Conservation (phyloP, 257 asterid genomes). For the Phtheirospermum japonicum region DNA sequence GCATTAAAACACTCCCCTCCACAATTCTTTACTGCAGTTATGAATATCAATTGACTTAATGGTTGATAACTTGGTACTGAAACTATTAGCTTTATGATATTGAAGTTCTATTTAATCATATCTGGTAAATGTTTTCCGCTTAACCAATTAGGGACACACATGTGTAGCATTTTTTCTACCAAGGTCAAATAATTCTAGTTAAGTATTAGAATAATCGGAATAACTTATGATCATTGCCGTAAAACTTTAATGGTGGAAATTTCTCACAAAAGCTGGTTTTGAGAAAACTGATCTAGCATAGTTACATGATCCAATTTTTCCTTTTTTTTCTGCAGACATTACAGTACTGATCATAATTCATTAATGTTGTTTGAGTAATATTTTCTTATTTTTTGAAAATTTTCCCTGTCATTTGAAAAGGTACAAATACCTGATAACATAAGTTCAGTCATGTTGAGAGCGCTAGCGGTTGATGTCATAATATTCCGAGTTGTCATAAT, state of each 20-base stretch:
- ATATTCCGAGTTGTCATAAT: constrained; percentile 19
- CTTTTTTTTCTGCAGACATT: constrained; percentile 7
- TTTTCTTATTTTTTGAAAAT: neutral
- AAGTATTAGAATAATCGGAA: neutral
- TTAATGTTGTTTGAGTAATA: neutral
- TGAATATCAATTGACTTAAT: constrained; percentile 4
- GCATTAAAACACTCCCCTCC: constrained; percentile 12
- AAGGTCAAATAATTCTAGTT: neutral
- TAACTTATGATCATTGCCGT: constrained; percentile 18
- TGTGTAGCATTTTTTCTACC: neutral
- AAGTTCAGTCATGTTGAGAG: neutral
- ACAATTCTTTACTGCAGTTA: neutral
- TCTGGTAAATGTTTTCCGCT: neutral
- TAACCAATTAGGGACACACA: neutral
- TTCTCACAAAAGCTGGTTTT: neutral
- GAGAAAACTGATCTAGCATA: constrained; percentile 5
- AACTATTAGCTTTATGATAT: constrained; percentile 1
- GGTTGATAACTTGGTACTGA: neutral
- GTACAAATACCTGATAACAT: too few relatives aligned
- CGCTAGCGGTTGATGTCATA: neutral
- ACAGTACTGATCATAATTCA: neutral
- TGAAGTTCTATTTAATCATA: constrained; percentile 7
- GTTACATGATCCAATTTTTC: constrained; percentile 5
- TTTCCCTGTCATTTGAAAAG: neutral
- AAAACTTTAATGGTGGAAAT: constrained; percentile 7